phyloP scores from a whole-genome alignment of 805 yeast genomes.

The Hanseniaspora guilliermondii region DNA sequence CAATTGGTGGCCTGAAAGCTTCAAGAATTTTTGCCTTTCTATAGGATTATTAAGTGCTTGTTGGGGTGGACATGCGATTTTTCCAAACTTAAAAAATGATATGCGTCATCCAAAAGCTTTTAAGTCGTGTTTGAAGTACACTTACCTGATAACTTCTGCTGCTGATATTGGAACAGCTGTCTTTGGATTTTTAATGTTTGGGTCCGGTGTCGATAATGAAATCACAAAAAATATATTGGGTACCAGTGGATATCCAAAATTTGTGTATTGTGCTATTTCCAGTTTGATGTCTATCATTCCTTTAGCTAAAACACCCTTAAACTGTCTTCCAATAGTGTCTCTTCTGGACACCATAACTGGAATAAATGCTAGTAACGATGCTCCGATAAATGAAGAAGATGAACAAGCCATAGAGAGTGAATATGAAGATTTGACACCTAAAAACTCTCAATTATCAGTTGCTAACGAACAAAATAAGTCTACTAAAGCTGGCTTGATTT shows the following conservation, averaged over 20 bases:
- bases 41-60: constrained; percentile 65
- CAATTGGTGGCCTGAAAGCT: constrained; percentile 48
- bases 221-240: constrained; percentile 62
- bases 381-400: constrained; percentile 12
- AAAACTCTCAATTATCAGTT: background rate
- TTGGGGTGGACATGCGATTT: constrained; percentile 76
- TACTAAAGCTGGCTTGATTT: background rate
- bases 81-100: constrained; percentile 60
- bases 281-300: constrained; percentile 70
- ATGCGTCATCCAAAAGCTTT: constrained; percentile 57
- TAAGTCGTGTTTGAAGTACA: constrained; percentile 38
- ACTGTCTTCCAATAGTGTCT: constrained; percentile 69
- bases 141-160: constrained; percentile 48
- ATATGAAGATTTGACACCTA: constrained; percentile 9
- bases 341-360: constrained; percentile 46
- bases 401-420: constrained; percentile 9
- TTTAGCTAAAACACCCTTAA: constrained; percentile 69
- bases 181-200: constrained; percentile 72
- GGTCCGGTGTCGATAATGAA: constrained; percentile 52
- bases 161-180: constrained; percentile 55
- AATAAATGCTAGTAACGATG: constrained; percentile 20
- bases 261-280: constrained; percentile 48
- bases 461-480: background rate
- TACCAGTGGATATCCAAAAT: constrained; percentile 55
- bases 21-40: constrained; percentile 42